phyloP scores from a whole-genome alignment of 495 filamentous ascomycete species.

The Margaritispora aquatica region DNA sequence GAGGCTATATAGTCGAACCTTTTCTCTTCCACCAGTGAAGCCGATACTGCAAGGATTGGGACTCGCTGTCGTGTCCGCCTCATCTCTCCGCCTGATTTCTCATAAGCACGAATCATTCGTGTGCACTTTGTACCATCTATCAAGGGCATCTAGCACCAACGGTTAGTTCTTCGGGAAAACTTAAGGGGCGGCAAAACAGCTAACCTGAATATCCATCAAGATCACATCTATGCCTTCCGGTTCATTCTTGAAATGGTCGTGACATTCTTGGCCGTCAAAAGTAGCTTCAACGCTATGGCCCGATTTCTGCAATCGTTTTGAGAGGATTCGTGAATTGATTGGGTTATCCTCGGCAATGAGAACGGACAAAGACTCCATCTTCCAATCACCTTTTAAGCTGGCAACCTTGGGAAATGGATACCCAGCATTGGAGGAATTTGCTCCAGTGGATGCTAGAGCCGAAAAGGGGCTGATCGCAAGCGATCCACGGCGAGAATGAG shows the following conservation, averaged over 20 bases:
- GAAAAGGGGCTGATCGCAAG: background rate
- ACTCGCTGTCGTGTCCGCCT: conserved; percentile 39
- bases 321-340: conserved; percentile 79
- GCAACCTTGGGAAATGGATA: background rate
- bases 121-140: conserved; percentile 77
- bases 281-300: conserved; percentile 69
- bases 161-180: background rate
- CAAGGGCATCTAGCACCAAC: conserved; percentile 63
- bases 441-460: background rate
- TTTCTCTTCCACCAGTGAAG: conserved; percentile 69
- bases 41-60: conserved; percentile 87
- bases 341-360: conserved; percentile 91
- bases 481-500: background rate
- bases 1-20: conserved; percentile 61
- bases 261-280: conserved; percentile 86
- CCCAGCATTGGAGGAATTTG: background rate
- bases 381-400: background rate
- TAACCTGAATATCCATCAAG: conserved; percentile 85
- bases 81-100: conserved; percentile 29
- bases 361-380: conserved; percentile 42
- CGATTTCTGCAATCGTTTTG: conserved; percentile 72
- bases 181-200: conserved; percentile 37
- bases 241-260: conserved; percentile 54
- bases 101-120: conserved; percentile 71
- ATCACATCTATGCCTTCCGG: conserved; percentile 65